Evolutionary conservation across 2,329 filamentous ascomycete genomes (phyloP).

Genomic region (Xylaria sp.): DNA sequence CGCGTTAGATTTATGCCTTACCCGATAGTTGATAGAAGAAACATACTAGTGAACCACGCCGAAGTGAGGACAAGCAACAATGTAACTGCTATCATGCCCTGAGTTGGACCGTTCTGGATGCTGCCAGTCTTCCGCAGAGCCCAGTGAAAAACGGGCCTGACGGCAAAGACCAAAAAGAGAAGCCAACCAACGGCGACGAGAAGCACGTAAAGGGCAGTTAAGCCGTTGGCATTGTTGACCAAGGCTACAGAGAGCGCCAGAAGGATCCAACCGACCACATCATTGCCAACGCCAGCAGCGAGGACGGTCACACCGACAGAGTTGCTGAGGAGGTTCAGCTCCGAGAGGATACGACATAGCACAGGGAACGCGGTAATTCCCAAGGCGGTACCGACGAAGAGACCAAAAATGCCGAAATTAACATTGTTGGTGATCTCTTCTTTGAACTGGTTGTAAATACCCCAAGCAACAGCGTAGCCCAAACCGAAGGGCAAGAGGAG

Average conservation of each 20-base stretch:
- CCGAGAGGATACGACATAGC: constrained; percentile 90
- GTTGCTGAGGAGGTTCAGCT: constrained; percentile 85
- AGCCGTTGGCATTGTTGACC: constrained; percentile 84
- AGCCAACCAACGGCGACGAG: constrained; percentile 79
- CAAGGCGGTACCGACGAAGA: constrained; percentile 93
- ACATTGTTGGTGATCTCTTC: constrained; percentile 46
- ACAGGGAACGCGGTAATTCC: constrained; percentile 94
- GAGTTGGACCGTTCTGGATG: constrained; percentile 87
- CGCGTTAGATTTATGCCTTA: constrained; percentile 44
- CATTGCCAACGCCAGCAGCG: constrained; percentile 91
- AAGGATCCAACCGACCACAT: constrained; percentile 90
- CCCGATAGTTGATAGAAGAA: neutral
- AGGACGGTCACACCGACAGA: constrained; percentile 90
- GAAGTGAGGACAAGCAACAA: constrained; percentile 79
- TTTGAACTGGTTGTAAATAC: constrained; percentile 74
- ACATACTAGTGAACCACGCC: constrained; percentile 65
- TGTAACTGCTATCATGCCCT: constrained; percentile 84
- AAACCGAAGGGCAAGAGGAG: constrained; percentile 79
- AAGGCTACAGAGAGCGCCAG: constrained; percentile 92
- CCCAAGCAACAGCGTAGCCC: constrained; percentile 75
- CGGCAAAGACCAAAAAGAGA: constrained; percentile 76
- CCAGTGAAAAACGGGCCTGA: constrained; percentile 80
- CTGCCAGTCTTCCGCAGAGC: constrained; percentile 77
- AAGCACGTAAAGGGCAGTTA: constrained; percentile 87
- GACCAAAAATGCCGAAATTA: constrained; percentile 56